Conservation (phyloP, 257 asterid genomes). For the Nicotiana otophora region DNA sequence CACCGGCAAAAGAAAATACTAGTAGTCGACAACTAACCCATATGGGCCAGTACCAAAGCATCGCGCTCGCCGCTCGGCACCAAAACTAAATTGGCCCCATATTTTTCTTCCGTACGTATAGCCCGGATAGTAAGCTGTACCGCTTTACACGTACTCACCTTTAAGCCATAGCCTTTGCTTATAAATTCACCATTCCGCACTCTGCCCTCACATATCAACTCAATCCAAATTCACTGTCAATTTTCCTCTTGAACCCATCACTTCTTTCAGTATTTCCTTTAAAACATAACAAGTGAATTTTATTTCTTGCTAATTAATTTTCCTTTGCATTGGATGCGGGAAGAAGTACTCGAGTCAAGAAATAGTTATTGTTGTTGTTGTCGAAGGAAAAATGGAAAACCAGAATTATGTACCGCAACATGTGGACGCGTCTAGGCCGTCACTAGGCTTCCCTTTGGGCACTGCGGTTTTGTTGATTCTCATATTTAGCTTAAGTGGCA, state of each 20-base stretch:
- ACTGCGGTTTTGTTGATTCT: conserved; percentile 76
- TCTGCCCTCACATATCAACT: conserved; percentile 4
- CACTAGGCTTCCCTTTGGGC: conserved; percentile 85
- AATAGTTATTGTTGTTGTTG: neutral
- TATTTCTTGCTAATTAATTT: neutral
- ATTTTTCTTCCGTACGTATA: conserved; percentile 44
- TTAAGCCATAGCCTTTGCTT: neutral
- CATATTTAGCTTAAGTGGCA: conserved; percentile 79
- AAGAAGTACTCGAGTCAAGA: neutral
- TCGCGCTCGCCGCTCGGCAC: neutral
- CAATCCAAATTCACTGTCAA: neutral
- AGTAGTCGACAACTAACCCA: neutral
- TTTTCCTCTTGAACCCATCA: neutral
- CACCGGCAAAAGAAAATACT: neutral
- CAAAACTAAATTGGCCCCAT: neutral
- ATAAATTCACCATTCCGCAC: conserved; percentile 31
- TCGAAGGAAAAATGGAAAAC: conserved; percentile 37
- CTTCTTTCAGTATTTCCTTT: neutral
- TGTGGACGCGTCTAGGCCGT: conserved; percentile 56
- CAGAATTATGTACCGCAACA: conserved; percentile 42
- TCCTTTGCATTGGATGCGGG: neutral
- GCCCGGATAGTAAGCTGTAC: conserved; percentile 30
- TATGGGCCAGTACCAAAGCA: neutral
- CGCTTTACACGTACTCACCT: conserved; percentile 33
- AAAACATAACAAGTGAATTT: neutral